Percentiles rank a stretch among this genome's conserved stretches.
Evolutionary conservation across 768 basidiomycete genomes (phyloP).

Genomic region (Mycena haematopus): DNA sequence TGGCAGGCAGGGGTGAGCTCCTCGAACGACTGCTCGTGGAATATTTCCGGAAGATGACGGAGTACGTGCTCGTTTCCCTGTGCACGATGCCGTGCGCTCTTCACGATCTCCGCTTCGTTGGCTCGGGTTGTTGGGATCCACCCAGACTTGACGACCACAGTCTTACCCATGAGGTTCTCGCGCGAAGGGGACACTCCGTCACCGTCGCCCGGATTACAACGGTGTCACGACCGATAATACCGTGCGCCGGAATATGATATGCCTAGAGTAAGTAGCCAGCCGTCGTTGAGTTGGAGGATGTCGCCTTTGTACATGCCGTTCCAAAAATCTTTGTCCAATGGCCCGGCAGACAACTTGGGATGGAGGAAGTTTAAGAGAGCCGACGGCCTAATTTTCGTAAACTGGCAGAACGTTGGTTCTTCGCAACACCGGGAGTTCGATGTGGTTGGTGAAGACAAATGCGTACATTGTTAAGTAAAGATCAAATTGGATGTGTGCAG

Average conservation of each 20-base stretch:
- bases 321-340: too few relatives aligned
- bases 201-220: neutral
- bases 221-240: constrained; percentile 1
- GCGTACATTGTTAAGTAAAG: too few relatives aligned
- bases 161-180: neutral
- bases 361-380: too few relatives aligned
- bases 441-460: too few relatives aligned
- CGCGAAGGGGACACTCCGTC: constrained; percentile 1
- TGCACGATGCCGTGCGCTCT: neutral
- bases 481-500: too few relatives aligned
- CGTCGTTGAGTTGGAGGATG: neutral
- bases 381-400: too few relatives aligned
- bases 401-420: too few relatives aligned
- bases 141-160: neutral
- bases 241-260: neutral
- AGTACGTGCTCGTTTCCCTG: neutral
- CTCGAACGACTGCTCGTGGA: neutral
- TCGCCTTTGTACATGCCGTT: too few relatives aligned
- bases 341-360: too few relatives aligned
- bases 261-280: neutral
- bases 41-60: neutral
- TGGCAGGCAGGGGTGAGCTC: neutral
- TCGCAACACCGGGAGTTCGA: too few relatives aligned
- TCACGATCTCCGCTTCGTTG: neutral
- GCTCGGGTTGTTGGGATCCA: neutral